Conservation (phyloP, 371 early-diverging fungal species). For the Syncephalastrum racemosum region DNA sequence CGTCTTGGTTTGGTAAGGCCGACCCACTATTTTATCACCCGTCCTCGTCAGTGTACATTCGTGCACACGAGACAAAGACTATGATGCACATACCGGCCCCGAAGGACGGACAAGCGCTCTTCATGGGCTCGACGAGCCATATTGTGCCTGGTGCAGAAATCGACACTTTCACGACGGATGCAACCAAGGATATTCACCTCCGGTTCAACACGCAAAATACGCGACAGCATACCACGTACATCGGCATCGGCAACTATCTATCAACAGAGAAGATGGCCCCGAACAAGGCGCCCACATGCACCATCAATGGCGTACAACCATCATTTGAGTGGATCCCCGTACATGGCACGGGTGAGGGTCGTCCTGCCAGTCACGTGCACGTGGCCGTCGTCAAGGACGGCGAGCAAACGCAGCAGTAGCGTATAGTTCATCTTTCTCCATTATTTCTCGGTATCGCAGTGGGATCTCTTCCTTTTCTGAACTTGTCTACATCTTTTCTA, state of each 20-base stretch:
- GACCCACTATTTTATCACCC: constrained; percentile 38
- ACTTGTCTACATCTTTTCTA: too few species aligned
- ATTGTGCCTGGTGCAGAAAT: constrained; percentile 51
- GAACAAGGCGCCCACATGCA: constrained; percentile 16
- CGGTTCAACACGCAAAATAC: constrained; percentile 21
- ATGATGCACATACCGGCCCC: constrained; percentile 34
- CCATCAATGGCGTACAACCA: constrained; percentile 22
- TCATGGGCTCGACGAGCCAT: constrained; percentile 45
- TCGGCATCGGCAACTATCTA: constrained; percentile 28
- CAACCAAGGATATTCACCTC: constrained; percentile 11
- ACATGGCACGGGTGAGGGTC: constrained; percentile 24
- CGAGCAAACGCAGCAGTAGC: too few species aligned
- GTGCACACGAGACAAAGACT: constrained; percentile 45
- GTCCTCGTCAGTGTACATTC: constrained; percentile 29
- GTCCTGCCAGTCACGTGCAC: constrained; percentile 21
- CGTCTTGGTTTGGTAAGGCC: constrained; percentile 16
- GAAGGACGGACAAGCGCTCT: constrained; percentile 10
- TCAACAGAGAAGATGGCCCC: constrained; percentile 6
- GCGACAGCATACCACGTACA: constrained; percentile 26
- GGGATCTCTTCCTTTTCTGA: too few species aligned
- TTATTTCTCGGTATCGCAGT: too few species aligned
- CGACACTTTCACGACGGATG: constrained; percentile 9
- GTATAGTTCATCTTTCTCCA: too few species aligned
- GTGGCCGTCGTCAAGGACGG: constrained; percentile 16
- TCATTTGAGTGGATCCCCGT: constrained; percentile 27